Evolutionary conservation across 345 rosid genomes (phyloP).

Genomic region (Kernera saxatilis): DNA sequence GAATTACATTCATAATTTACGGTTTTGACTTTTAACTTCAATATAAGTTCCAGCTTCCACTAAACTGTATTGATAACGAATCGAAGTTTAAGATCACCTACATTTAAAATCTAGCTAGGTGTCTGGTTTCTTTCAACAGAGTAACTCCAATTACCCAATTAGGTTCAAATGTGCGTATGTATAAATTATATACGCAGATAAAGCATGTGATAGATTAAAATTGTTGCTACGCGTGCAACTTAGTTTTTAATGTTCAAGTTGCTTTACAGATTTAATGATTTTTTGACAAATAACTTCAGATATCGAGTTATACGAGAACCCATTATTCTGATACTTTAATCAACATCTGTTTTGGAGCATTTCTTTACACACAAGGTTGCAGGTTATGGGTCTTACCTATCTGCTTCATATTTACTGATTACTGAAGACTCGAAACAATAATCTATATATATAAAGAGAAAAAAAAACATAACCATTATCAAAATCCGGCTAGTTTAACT

Average conservation of each 20-base stretch:
- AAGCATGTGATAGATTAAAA: slow-evolving; percentile 4
- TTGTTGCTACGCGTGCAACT: slow-evolving; percentile 28
- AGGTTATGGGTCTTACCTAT: neutral
- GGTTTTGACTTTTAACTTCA: neutral
- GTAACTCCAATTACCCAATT: neutral
- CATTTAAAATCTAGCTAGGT: neutral
- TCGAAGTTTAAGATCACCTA: neutral
- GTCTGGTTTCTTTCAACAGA: neutral
- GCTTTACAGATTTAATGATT: slow-evolving; percentile 4
- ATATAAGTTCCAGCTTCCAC: neutral
- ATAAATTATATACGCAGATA: neutral
- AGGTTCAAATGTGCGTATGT: neutral
- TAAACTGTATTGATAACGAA: neutral
- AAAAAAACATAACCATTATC: neutral
- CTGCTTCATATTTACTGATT: neutral
- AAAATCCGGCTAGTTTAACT: neutral
- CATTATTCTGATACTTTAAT: neutral
- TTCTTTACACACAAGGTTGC: neutral
- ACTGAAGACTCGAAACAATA: neutral
- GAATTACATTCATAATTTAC: neutral
- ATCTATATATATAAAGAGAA: neutral
- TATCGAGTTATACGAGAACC: neutral
- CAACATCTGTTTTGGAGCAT: neutral
- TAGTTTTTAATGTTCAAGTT: slow-evolving; percentile 11
- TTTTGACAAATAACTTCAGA: slow-evolving; percentile 4